A percentile compares a stretch with the other conserved stretches of the same genome.
phyloP scores from a whole-genome alignment of 805 yeast species.

The Candida coquimbonensis region DNA sequence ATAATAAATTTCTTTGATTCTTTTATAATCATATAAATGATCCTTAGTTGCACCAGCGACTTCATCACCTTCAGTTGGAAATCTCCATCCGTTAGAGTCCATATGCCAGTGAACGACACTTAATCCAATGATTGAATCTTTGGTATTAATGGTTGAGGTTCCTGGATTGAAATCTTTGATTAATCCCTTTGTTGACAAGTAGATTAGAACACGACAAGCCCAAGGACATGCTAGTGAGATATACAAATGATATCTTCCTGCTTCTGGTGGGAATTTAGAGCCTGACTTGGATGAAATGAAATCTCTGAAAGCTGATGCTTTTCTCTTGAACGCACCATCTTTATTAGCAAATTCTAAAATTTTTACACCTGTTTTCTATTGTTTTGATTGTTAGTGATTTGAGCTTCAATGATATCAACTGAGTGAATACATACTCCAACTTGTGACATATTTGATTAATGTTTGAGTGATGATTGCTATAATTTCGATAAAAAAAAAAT shows the following conservation, averaged over 20 bases:
- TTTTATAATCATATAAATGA: constrained; percentile 47
- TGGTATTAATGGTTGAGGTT: constrained; percentile 20
- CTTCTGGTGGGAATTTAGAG: constrained; percentile 65
- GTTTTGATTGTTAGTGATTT: constrained; percentile 1
- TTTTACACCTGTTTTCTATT: constrained; percentile 25
- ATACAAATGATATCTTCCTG: constrained; percentile 77
- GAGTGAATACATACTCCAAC: constrained; percentile 4
- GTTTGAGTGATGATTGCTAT: neutral
- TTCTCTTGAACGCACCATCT: constrained; percentile 52
- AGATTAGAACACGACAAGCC: constrained; percentile 80
- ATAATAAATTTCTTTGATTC: constrained; percentile 66
- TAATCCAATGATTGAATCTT: constrained; percentile 45
- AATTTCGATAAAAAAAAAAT: neutral
- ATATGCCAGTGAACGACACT: constrained; percentile 89
- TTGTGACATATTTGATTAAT: constrained; percentile 7
- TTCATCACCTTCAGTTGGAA: constrained; percentile 41
- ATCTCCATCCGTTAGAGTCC: constrained; percentile 88
- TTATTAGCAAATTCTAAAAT: constrained; percentile 43
- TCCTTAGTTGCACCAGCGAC: constrained; percentile 45
- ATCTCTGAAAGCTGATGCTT: constrained; percentile 54
- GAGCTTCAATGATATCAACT: neutral
- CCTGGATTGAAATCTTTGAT: constrained; percentile 32
- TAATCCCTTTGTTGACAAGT: constrained; percentile 69
- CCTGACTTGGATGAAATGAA: constrained; percentile 50
- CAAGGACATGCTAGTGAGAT: constrained; percentile 93